phyloP scores from a whole-genome alignment of 306 rosid genomes.

The Dryas octopetala region DNA sequence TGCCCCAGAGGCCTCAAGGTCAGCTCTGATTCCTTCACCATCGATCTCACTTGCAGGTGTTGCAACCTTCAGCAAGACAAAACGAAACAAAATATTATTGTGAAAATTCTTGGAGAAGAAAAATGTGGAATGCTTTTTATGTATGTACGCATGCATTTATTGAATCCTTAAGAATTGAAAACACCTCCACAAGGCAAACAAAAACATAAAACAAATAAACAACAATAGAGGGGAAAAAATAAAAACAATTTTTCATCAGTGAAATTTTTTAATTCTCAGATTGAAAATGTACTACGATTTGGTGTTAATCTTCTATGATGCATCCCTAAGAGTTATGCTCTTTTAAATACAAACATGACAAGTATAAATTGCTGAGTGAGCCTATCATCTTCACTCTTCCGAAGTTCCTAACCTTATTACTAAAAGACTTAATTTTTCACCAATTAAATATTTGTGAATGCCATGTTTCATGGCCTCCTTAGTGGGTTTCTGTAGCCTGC shows the following conservation, averaged over 20 bases:
- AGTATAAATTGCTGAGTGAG: too few relatives aligned
- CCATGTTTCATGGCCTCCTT: too few relatives aligned
- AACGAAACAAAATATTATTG: background rate
- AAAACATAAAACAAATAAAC: background rate
- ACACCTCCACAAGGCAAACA: background rate
- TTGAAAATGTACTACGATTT: background rate
- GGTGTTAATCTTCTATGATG: background rate
- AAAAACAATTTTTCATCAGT: background rate
- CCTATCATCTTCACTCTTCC: too few relatives aligned
- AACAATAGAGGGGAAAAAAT: background rate
- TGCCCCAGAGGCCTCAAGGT: conserved; percentile 41
- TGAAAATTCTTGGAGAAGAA: background rate
- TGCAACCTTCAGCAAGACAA: conserved; percentile 40
- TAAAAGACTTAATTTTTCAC: too few relatives aligned
- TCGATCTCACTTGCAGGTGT: conserved; percentile 67
- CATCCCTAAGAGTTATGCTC: too few relatives aligned
- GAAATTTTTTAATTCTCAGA: background rate
- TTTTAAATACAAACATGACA: too few relatives aligned
- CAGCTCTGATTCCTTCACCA: conserved; percentile 63
- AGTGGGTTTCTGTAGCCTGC: too few relatives aligned
- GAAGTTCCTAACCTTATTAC: too few relatives aligned
- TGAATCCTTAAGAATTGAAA: background rate
- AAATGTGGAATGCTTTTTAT: background rate
- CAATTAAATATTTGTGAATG: too few relatives aligned
- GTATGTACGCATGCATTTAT: conserved; percentile 7